Percentiles rank a stretch among this genome's conserved stretches.
Conservation (phyloP, 2,329 filamentous ascomycete species). For the Nemania bipapillata region DNA sequence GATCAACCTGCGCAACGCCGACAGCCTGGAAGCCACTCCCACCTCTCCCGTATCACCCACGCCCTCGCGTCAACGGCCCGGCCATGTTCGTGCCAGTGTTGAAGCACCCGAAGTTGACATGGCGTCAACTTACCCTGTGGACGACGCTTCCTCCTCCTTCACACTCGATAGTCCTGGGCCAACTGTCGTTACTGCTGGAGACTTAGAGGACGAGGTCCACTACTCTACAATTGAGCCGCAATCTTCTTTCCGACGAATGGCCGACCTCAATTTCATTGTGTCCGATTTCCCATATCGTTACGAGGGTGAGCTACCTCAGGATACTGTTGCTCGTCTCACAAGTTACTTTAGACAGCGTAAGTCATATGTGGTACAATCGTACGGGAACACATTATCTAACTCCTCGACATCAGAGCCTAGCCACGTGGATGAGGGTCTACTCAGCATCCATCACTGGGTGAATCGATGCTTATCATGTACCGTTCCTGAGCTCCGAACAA, state of each 20-base stretch:
- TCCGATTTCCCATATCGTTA: conserved; percentile 49
- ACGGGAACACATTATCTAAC: conserved; percentile 30
- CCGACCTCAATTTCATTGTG: conserved; percentile 41
- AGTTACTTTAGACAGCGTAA: conserved; percentile 48
- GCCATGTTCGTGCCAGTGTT: conserved; percentile 58
- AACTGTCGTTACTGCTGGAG: conserved; percentile 57
- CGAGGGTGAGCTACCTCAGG: conserved; percentile 45
- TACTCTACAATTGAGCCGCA: conserved; percentile 52
- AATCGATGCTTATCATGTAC: conserved; percentile 59
- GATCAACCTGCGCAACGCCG: conserved; percentile 68
- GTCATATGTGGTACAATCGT: conserved; percentile 26
- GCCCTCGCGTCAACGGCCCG: conserved; percentile 41
- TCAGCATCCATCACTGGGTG: conserved; percentile 63
- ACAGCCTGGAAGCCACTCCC: conserved; percentile 55
- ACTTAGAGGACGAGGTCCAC: conserved; percentile 50
- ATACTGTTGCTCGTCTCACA: conserved; percentile 46
- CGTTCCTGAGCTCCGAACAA: conserved; percentile 49
- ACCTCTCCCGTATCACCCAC: conserved; percentile 59
- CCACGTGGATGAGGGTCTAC: conserved; percentile 59
- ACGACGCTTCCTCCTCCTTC: conserved; percentile 54
- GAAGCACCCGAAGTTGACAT: conserved; percentile 59
- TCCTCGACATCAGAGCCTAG: conserved; percentile 52
- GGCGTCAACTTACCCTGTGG: conserved; percentile 44
- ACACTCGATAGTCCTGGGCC: conserved; percentile 58
- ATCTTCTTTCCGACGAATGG: conserved; percentile 36